Conservation (phyloP, 2,329 filamentous ascomycete species). For the Aspergillus sp. region DNA sequence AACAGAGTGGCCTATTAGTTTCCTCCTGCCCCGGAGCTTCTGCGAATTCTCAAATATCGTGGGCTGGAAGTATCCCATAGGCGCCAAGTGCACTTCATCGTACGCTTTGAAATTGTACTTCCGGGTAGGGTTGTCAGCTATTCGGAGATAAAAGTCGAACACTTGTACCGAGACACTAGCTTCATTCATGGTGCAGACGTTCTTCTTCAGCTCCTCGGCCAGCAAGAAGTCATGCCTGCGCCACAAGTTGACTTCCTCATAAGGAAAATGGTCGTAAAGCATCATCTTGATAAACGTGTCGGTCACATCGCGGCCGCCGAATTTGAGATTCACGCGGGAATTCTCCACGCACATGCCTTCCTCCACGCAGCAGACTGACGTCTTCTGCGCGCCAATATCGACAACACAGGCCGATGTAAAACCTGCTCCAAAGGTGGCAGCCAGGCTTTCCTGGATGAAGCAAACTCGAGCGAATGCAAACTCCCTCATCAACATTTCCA, state of each 20-base stretch:
- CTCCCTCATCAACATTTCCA: conserved; percentile 78
- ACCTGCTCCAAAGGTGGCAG: conserved; percentile 87
- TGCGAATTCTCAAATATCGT: conserved; percentile 71
- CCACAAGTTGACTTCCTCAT: conserved; percentile 84
- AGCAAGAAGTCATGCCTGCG: conserved; percentile 86
- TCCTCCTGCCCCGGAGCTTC: conserved; percentile 72
- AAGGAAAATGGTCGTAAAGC: conserved; percentile 91
- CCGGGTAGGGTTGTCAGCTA: conserved; percentile 75
- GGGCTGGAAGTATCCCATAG: conserved; percentile 90
- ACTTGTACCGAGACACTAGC: conserved; percentile 80
- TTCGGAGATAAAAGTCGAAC: conserved; percentile 82
- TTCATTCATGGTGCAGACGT: conserved; percentile 84
- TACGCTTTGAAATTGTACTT: conserved; percentile 97
- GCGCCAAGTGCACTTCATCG: conserved; percentile 87
- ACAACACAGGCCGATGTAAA: conserved; percentile 92
- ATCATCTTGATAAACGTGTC: conserved; percentile 97
- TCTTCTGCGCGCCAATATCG: conserved; percentile 94
- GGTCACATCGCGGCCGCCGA: conserved; percentile 83
- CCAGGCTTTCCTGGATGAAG: conserved; percentile 93
- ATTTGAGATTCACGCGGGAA: conserved; percentile 90
- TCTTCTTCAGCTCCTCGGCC: conserved; percentile 91
- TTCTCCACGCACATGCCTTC: conserved; percentile 93
- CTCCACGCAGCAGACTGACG: conserved; percentile 91
- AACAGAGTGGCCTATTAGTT: conserved; percentile 75
- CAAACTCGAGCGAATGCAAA: conserved; percentile 83